Percentiles rank a stretch among this genome's conserved stretches.
Evolutionary conservation across 306 rosid genomes (phyloP).

Genomic region (Canavalia gladiata): DNA sequence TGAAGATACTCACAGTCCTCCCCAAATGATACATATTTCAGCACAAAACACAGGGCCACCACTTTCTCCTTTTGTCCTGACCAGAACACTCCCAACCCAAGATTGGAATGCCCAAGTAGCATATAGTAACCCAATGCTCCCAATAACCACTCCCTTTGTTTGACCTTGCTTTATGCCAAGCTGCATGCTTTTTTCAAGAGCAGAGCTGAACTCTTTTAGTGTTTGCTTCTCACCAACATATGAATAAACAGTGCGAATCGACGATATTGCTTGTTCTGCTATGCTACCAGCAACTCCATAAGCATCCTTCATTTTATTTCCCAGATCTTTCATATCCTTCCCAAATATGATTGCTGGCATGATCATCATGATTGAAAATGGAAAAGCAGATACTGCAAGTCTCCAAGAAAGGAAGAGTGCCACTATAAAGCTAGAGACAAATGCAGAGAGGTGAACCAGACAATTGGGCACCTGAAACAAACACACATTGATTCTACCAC

Average conservation of each 20-base stretch:
- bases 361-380: conserved; percentile 71
- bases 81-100: conserved; percentile 79
- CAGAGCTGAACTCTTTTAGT: conserved; percentile 58
- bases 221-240: conserved; percentile 79
- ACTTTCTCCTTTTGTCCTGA: conserved; percentile 65
- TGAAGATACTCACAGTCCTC: conserved; percentile 74
- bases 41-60: conserved; percentile 77
- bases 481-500: conserved; percentile 12
- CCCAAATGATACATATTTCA: conserved; percentile 72
- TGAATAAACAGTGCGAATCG: conserved; percentile 73
- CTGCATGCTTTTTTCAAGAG: conserved; percentile 61
- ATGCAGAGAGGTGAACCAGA: conserved; percentile 66
- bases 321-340: conserved; percentile 63
- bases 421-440: conserved; percentile 64
- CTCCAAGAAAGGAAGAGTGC: conserved; percentile 76
- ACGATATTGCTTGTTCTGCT: conserved; percentile 87
- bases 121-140: conserved; percentile 77
- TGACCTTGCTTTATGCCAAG: conserved; percentile 78
- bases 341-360: conserved; percentile 78
- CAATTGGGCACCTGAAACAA: conserved; percentile 62
- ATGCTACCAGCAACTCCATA: conserved; percentile 78
- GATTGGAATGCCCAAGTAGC: conserved; percentile 82
- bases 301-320: conserved; percentile 58
- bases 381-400: conserved; percentile 75
- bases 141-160: conserved; percentile 76